Conservation (phyloP, 2,329 filamentous ascomycete species). For the Xylaria sp. region DNA sequence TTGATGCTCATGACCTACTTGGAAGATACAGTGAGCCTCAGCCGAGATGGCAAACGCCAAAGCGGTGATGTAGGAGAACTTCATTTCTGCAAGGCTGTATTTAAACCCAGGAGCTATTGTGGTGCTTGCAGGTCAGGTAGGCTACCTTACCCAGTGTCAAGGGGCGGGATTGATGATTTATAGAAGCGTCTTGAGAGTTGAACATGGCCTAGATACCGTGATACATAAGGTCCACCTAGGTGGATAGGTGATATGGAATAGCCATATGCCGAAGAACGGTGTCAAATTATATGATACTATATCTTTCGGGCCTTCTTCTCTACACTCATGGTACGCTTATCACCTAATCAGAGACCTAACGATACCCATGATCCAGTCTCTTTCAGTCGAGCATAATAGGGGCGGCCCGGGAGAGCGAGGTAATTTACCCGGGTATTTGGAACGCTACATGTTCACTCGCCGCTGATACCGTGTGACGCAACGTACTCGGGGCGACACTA, state of each 20-base stretch:
- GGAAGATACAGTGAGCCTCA: constrained; percentile 57
- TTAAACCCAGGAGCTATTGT: constrained; percentile 1
- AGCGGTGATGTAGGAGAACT: constrained; percentile 50
- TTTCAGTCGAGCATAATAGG: constrained; percentile 13
- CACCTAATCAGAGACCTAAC: neutral
- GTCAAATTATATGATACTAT: constrained; percentile 19
- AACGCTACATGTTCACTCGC: constrained; percentile 26
- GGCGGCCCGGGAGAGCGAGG: constrained; percentile 33
- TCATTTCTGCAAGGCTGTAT: constrained; percentile 48
- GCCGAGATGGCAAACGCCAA: constrained; percentile 51
- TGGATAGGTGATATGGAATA: constrained; percentile 2
- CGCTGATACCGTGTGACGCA: constrained; percentile 35
- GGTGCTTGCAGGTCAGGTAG: constrained; percentile 6
- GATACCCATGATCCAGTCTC: neutral
- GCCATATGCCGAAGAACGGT: constrained; percentile 27
- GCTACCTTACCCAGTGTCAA: neutral
- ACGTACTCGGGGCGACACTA: constrained; percentile 23
- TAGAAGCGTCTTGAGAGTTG: constrained; percentile 2
- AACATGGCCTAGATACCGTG: neutral
- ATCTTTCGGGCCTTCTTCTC: constrained; percentile 28
- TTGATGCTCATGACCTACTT: constrained; percentile 45
- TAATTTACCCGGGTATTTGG: constrained; percentile 41
- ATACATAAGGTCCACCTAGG: neutral
- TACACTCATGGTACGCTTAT: neutral
- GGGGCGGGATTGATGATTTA: constrained; percentile 20